Conservation (phyloP, 495 filamentous ascomycete genomes). For the Parachaetomium inaequale region DNA sequence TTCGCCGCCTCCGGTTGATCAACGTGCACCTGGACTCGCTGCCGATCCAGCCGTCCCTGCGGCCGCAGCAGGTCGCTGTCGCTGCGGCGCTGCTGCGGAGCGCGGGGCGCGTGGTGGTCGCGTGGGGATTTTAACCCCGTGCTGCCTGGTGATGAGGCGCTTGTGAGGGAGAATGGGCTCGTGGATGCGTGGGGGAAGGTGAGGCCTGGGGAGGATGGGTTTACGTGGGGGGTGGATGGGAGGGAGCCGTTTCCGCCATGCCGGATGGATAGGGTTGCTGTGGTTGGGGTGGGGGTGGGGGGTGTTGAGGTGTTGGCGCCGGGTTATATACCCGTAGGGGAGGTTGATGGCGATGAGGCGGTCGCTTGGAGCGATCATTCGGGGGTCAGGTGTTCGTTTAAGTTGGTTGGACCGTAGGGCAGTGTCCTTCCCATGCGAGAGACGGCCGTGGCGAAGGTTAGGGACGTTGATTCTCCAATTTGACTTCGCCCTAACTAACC, state of each 20-base stretch:
- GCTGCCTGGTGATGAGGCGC: background rate
- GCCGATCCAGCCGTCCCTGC: background rate
- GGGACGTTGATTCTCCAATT: no score
- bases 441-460: no score
- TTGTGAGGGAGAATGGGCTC: background rate
- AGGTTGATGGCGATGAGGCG: background rate
- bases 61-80: background rate
- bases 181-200: conserved; percentile 2
- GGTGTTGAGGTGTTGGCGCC: background rate
- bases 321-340: background rate
- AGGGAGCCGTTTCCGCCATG: conserved; percentile 1
- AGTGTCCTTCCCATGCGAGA: no score
- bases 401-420: background rate
- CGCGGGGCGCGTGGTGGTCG: background rate
- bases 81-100: background rate
- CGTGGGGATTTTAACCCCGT: conserved; percentile 7
- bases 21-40: conserved; percentile 9
- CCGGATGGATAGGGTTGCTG: conserved; percentile 6
- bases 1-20: background rate
- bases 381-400: background rate
- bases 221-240: background rate
- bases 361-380: conserved; percentile 8
- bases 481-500: no score
- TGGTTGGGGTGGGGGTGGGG: background rate
- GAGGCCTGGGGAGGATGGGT: background rate